Conservation (phyloP, 768 basidiomycete genomes). For the Leccinum sublutescens region DNA sequence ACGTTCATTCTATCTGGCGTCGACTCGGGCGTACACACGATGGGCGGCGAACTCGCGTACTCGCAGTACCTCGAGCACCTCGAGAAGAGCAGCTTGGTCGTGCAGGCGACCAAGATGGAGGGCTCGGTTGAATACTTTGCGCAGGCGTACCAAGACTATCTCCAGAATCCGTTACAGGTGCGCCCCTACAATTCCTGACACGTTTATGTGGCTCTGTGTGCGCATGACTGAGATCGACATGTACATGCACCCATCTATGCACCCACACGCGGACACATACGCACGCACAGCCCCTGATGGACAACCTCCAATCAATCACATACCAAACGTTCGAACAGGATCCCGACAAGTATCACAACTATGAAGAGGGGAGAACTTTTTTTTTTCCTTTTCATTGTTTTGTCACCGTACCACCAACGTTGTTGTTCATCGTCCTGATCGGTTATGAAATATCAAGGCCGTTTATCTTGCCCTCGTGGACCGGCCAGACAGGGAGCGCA, state of each 20-base stretch:
- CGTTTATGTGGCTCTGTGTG: not conserved
- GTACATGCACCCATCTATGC: not conserved
- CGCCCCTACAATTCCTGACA: constrained; percentile 17
- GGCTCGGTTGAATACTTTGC: constrained; percentile 90
- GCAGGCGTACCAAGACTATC: constrained; percentile 90
- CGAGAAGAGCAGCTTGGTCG: constrained; percentile 70
- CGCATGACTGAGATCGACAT: not conserved
- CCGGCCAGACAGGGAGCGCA: constrained; percentile 53
- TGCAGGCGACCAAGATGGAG: constrained; percentile 59
- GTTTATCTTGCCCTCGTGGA: constrained; percentile 79
- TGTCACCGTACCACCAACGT: constrained; percentile 9
- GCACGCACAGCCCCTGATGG: constrained; percentile 80
- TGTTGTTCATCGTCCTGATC: not conserved
- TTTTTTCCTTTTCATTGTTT: not conserved
- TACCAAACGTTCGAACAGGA: constrained; percentile 99
- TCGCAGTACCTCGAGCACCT: constrained; percentile 84
- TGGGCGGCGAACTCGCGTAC: constrained; percentile 86
- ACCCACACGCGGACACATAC: constrained; percentile 27
- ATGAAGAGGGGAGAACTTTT: constrained; percentile 71
- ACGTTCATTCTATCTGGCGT: constrained; percentile 79
- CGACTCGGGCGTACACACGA: constrained; percentile 58
- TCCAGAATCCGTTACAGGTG: constrained; percentile 93
- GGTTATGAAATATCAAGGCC: constrained; percentile 47
- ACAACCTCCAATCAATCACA: constrained; percentile 91
- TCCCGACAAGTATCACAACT: constrained; percentile 93